phyloP scores from a whole-genome alignment of 805 yeast genomes.

The Spathaspora gorwiae region DNA sequence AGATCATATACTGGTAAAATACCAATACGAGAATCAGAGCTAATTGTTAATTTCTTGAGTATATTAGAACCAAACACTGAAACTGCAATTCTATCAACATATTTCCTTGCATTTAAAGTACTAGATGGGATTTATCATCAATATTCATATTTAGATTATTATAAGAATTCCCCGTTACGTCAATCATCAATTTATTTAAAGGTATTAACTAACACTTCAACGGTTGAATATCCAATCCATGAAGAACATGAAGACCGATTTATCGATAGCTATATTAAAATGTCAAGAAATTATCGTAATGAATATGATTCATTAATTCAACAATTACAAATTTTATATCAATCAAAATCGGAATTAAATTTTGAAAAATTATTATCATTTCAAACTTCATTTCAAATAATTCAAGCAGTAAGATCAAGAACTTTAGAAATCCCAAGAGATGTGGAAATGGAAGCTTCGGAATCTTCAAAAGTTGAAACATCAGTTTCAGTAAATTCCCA shows the following conservation, averaged over 20 bases:
- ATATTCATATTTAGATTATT: not conserved
- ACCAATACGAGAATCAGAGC: conserved; percentile 12
- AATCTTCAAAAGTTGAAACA: conserved; percentile 12
- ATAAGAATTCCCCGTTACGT: conserved; percentile 7
- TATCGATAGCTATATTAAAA: conserved; percentile 4
- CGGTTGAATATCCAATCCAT: conserved; percentile 6
- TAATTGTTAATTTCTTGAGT: conserved; percentile 17
- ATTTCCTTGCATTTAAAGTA: conserved; percentile 20
- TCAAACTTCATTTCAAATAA: conserved; percentile 23
- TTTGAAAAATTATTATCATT: conserved; percentile 14
- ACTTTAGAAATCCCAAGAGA: conserved; percentile 59
- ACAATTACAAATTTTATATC: conserved; percentile 4
- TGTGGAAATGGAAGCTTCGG: not conserved
- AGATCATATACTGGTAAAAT: not conserved
- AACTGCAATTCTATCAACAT: conserved; percentile 23
- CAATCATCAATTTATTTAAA: conserved; percentile 14
- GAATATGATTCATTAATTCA: conserved; percentile 9
- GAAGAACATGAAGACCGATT: conserved; percentile 6
- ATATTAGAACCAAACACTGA: conserved; percentile 22
- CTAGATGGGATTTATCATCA: conserved; percentile 1
- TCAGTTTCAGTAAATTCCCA: conserved; percentile 12
- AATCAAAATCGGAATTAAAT: not conserved
- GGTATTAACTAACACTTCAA: conserved; percentile 14
- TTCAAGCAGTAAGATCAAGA: conserved; percentile 52
- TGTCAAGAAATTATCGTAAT: conserved; percentile 2